Conservation (phyloP, 2,329 filamentous ascomycete genomes). For the Fonsecaea pedrosoi region DNA sequence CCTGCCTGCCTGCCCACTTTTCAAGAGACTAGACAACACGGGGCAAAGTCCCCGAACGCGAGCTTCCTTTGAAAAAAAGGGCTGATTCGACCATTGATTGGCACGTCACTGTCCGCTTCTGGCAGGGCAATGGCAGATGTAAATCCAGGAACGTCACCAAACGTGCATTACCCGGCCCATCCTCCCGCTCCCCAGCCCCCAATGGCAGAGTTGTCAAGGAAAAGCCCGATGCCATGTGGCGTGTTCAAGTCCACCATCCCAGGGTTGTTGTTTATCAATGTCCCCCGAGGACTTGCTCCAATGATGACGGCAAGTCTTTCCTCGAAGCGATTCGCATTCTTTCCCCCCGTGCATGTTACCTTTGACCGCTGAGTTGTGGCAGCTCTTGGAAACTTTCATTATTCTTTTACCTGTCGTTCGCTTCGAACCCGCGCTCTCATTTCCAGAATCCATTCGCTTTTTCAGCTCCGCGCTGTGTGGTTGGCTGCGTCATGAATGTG, state of each 20-base stretch:
- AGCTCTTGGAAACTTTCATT: conserved; percentile 11
- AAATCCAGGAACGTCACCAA: conserved; percentile 36
- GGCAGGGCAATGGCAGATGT: conserved; percentile 28
- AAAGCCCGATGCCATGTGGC: conserved; percentile 32
- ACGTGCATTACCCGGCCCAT: conserved; percentile 16
- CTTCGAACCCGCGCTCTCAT: conserved; percentile 10
- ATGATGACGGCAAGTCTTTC: conserved; percentile 29
- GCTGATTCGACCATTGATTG: conserved; percentile 30
- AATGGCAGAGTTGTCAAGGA: background rate
- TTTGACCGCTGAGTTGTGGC: conserved; percentile 12
- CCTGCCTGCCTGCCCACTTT: conserved; percentile 9
- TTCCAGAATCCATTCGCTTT: conserved; percentile 18
- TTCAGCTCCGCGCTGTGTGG: conserved; percentile 5
- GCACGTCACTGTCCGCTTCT: conserved; percentile 26
- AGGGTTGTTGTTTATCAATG: background rate
- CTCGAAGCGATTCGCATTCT: conserved; percentile 19
- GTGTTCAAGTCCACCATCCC: conserved; percentile 17
- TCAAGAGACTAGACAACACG: conserved; percentile 9
- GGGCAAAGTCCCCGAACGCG: conserved; percentile 22
- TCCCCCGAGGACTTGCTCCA: conserved; percentile 2
- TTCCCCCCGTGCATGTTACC: conserved; percentile 11
- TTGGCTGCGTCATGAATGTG: conserved; percentile 19
- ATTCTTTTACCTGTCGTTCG: conserved; percentile 10
- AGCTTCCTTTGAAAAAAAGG: background rate
- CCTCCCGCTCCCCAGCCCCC: background rate